Percentiles rank a stretch among this genome's conserved stretches.
Evolutionary conservation across 345 rosid species (phyloP).

Genomic region (Eucalyptus marginata): DNA sequence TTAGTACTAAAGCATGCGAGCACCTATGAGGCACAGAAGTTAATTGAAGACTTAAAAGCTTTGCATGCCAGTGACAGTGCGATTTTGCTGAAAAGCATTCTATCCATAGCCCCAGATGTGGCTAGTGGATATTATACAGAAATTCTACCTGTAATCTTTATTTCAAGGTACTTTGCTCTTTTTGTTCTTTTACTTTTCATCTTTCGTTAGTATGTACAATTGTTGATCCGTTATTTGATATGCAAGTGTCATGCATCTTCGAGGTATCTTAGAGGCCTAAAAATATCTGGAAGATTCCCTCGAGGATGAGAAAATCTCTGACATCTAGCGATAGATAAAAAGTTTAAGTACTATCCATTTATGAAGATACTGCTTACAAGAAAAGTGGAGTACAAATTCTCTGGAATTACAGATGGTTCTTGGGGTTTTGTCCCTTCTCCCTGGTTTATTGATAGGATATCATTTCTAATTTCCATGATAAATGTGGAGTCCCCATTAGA

Average conservation of each 20-base stretch:
- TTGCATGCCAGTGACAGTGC: slow-evolving; percentile 78
- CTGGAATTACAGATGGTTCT: neutral
- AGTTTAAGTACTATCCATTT: neutral
- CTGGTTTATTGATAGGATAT: neutral
- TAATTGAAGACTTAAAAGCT: slow-evolving; percentile 72
- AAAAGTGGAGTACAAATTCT: neutral
- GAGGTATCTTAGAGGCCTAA: neutral
- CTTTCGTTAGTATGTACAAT: neutral
- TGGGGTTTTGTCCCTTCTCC: neutral
- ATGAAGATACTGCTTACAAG: neutral
- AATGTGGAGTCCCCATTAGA: neutral
- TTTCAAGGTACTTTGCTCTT: slow-evolving; percentile 45
- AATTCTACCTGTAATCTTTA: slow-evolving; percentile 61
- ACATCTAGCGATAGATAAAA: neutral
- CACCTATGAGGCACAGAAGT: slow-evolving; percentile 50
- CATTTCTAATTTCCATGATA: neutral
- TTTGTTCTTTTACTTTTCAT: neutral
- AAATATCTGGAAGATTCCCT: neutral
- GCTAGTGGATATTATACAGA: slow-evolving; percentile 46
- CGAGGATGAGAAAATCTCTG: neutral
- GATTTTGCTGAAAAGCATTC: slow-evolving; percentile 64
- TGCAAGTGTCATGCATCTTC: neutral
- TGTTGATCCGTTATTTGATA: neutral
- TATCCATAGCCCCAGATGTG: slow-evolving; percentile 62
- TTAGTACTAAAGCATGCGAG: slow-evolving; percentile 56